phyloP scores from a whole-genome alignment of 495 filamentous ascomycete species.

The Xylaria sp. region DNA sequence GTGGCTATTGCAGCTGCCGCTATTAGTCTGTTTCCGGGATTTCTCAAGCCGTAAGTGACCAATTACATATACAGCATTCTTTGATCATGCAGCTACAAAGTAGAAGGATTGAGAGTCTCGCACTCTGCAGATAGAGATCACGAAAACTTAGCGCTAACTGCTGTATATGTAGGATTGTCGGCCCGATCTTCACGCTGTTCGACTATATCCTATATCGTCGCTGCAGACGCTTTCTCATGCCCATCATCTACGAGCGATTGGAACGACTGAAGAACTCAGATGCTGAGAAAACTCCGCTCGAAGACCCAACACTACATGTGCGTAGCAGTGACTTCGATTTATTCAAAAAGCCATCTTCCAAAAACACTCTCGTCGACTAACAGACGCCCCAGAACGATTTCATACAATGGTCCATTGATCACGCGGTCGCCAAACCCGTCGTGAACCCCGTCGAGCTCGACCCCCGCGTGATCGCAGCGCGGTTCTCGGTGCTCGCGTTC shows the following conservation, averaged over 20 bases:
- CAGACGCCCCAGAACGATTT: constrained; percentile 41
- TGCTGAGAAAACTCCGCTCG: background rate
- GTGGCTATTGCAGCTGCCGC: constrained; percentile 43
- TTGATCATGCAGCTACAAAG: background rate
- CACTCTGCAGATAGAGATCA: constrained; percentile 28
- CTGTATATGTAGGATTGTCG: constrained; percentile 34
- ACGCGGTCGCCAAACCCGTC: constrained; percentile 36
- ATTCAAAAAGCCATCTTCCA: background rate
- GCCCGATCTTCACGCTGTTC: constrained; percentile 42
- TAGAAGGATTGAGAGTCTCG: background rate
- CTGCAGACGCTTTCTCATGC: constrained; percentile 39
- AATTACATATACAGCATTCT: background rate
- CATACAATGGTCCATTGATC: constrained; percentile 45
- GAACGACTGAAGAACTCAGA: constrained; percentile 12
- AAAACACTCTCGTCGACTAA: background rate
- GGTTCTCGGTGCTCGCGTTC: constrained; percentile 51
- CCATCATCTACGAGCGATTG: constrained; percentile 41
- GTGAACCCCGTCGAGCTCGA: constrained; percentile 36
- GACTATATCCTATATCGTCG: constrained; percentile 41
- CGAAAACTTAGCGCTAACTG: constrained; percentile 31
- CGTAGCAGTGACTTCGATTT: background rate
- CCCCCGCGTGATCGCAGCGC: constrained; percentile 38
- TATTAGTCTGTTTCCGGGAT: constrained; percentile 46
- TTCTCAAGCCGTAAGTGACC: constrained; percentile 47
- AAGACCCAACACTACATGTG: constrained; percentile 27